Conservation (phyloP, 2,329 filamentous ascomycete genomes). For the Exophiala alcalophila region DNA sequence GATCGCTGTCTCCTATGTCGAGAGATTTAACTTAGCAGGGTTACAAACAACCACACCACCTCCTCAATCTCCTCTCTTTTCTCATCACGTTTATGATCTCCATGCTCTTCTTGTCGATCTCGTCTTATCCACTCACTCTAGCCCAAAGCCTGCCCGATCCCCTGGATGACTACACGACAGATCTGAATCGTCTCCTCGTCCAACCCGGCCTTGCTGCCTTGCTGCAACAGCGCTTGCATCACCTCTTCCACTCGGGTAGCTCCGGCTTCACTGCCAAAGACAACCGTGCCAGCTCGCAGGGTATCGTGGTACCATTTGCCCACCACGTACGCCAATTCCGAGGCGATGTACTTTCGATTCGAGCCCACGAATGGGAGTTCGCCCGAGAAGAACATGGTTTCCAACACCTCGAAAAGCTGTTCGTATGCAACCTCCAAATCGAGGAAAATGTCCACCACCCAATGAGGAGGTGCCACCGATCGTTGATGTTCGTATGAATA, state of each 20-base stretch:
- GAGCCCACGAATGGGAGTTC: slow-evolving; percentile 61
- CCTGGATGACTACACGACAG: slow-evolving; percentile 38
- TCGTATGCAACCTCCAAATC: slow-evolving; percentile 62
- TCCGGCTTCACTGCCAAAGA: slow-evolving; percentile 61
- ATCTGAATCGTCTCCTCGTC: slow-evolving; percentile 42
- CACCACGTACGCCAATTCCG: slow-evolving; percentile 61
- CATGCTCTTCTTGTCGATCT: slow-evolving; percentile 2
- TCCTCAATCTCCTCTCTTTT: background rate
- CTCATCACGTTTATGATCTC: background rate
- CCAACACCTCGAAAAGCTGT: slow-evolving; percentile 59
- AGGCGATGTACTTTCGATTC: slow-evolving; percentile 56
- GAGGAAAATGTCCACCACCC: slow-evolving; percentile 65
- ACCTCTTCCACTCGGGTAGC: slow-evolving; percentile 48
- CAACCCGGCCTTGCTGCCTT: slow-evolving; percentile 18
- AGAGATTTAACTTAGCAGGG: no score
- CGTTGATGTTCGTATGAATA: slow-evolving; percentile 53
- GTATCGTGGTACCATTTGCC: slow-evolving; percentile 60
- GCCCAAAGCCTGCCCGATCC: slow-evolving; percentile 31
- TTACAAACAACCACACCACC: no score
- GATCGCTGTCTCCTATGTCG: no score
- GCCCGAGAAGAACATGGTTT: slow-evolving; percentile 65
- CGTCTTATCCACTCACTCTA: no score
- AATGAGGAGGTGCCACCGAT: slow-evolving; percentile 49
- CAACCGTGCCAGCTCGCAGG: slow-evolving; percentile 50
- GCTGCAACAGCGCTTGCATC: slow-evolving; percentile 32